Conservation (phyloP, 306 rosid species). For the Leucaena leucocephala region DNA sequence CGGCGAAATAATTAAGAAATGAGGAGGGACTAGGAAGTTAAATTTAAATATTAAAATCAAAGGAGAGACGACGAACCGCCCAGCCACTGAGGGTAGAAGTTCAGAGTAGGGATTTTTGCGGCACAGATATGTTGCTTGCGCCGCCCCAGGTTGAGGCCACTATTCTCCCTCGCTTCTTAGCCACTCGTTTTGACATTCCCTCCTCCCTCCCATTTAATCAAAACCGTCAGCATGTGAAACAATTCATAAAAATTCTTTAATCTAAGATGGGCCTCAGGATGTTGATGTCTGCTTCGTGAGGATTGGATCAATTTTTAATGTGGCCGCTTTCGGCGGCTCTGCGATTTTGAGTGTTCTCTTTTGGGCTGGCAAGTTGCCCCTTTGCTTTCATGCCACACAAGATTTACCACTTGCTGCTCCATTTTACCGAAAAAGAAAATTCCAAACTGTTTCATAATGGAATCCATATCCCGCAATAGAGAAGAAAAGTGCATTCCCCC, state of each 20-base stretch:
- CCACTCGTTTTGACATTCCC: not conserved
- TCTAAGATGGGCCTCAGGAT: not conserved
- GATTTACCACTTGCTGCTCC: not conserved
- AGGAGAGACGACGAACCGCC: slow-evolving; percentile 40
- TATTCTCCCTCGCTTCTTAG: not conserved
- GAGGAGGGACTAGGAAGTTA: not conserved
- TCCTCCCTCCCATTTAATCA: not conserved
- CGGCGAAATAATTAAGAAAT: not conserved
- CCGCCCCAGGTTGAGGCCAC: not conserved
- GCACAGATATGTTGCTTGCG: not conserved
- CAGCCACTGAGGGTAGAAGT: slow-evolving; percentile 36
- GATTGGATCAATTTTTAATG: not conserved
- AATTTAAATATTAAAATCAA: not conserved
- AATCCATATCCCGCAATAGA: not conserved
- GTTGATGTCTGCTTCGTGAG: not conserved
- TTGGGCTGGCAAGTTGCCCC: not conserved
- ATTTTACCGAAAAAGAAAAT: not conserved
- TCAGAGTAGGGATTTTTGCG: no score
- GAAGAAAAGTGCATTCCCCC: not conserved
- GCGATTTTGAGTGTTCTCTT: not conserved
- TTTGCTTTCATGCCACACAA: not conserved
- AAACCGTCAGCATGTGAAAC: no score
- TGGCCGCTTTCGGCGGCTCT: not conserved
- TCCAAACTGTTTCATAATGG: not conserved
- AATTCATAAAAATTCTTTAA: no score